These are phyloP conservation scores for Bocquillonia castaneifolia DNA, from an alignment of 441 rosid species.

Conservation along the genomic window DNA sequence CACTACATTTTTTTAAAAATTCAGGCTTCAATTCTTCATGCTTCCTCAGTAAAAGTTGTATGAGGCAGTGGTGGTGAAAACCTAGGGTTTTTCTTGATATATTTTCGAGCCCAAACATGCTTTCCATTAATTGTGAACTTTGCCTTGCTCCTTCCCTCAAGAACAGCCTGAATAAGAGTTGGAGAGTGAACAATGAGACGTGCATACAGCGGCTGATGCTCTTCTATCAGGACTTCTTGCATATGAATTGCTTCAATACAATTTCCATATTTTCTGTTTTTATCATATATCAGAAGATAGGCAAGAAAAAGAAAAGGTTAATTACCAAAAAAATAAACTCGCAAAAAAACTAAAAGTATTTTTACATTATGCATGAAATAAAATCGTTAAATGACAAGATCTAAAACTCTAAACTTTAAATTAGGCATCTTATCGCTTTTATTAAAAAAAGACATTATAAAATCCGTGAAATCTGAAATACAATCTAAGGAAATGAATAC, in stretches of 20 bases:
- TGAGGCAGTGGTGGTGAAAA: not conserved
- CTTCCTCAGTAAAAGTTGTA: no score
- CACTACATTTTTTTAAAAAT: no score
- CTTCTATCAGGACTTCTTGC: slow-evolving; percentile 43
- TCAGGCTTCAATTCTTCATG: no score
- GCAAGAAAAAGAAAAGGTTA: not conserved
- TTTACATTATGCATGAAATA: not conserved
- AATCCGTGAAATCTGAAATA: not conserved
- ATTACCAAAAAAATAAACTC: no score
- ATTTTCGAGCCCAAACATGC: slow-evolving; percentile 71
- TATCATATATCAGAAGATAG: not conserved
- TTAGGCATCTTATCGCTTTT: not conserved
- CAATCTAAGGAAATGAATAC: not conserved
- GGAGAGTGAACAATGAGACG: slow-evolving; percentile 41
- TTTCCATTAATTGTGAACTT: slow-evolving; percentile 68
- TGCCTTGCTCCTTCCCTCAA: slow-evolving; percentile 31
- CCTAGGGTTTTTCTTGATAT: slow-evolving; percentile 29
- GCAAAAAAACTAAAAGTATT: not conserved
- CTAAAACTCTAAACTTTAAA: no score
- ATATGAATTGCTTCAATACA: slow-evolving; percentile 43
- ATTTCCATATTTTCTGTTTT: slow-evolving; percentile 51
- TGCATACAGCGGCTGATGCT: slow-evolving; percentile 63
- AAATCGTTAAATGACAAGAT: not conserved
- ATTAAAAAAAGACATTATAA: not conserved
- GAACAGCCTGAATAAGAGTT: slow-evolving; percentile 25